phyloP scores from a whole-genome alignment of 2,329 filamentous ascomycete species.

The Bipolaris oryzae region DNA sequence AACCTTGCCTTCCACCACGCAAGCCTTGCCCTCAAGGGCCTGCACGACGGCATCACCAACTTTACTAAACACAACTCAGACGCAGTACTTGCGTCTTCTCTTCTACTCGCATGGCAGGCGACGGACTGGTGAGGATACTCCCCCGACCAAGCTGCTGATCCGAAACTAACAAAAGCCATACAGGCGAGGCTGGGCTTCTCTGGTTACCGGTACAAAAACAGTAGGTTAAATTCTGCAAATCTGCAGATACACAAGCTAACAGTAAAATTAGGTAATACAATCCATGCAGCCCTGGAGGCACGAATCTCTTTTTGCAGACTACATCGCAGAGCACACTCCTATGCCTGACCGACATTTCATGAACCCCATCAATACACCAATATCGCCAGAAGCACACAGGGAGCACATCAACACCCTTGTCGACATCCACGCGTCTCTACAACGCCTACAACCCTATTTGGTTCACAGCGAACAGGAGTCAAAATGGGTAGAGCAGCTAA shows the following conservation, averaged over 20 bases:
- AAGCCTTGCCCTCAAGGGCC: constrained; percentile 80
- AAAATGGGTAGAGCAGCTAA: constrained; percentile 57
- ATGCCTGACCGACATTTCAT: constrained; percentile 49
- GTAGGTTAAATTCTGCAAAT: constrained; percentile 59
- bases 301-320: constrained; percentile 82
- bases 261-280: constrained; percentile 70
- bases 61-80: constrained; percentile 90
- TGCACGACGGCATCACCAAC: constrained; percentile 83
- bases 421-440: constrained; percentile 51
- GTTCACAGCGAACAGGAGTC: constrained; percentile 53
- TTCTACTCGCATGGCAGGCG: constrained; percentile 93
- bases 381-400: constrained; percentile 59
- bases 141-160: neutral
- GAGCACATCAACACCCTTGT: constrained; percentile 61
- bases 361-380: constrained; percentile 71
- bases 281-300: constrained; percentile 93
- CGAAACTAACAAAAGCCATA: constrained; percentile 16
- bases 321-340: constrained; percentile 75
- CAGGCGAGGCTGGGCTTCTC: constrained; percentile 89
- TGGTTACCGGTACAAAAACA: constrained; percentile 89
- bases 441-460: constrained; percentile 53
- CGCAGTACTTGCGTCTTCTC: constrained; percentile 86
- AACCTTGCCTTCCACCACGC: constrained; percentile 91
- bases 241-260: constrained; percentile 16
- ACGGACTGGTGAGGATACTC: constrained; percentile 81